These are phyloP conservation scores for Sclerotiophoma versabilis DNA, from an alignment of 2,329 filamentous ascomycete genomes.

Conservation along the genomic window DNA sequence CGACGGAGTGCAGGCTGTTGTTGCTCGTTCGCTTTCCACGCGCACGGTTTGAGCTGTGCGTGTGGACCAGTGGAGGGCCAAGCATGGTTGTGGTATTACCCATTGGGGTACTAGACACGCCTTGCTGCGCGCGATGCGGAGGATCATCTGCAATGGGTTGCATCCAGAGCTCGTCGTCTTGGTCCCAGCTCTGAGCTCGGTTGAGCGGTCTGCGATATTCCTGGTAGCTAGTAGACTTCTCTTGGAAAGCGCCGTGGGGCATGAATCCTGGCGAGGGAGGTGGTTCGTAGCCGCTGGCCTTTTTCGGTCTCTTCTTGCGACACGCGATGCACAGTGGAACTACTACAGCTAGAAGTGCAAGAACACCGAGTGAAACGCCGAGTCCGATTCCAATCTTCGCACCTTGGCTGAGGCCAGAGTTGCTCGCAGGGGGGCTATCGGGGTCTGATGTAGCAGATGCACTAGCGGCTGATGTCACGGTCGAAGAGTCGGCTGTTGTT, in stretches of 20 bases:
- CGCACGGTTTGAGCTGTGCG: constrained; percentile 44
- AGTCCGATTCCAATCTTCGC: constrained; percentile 47
- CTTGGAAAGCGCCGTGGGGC: constrained; percentile 45
- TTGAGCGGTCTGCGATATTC: constrained; percentile 34
- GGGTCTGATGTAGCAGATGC: constrained; percentile 23
- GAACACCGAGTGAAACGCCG: constrained; percentile 62
- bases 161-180: constrained; percentile 35
- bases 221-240: constrained; percentile 28
- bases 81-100: constrained; percentile 32
- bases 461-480: background rate
- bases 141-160: constrained; percentile 7
- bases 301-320: constrained; percentile 34
- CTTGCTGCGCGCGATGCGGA: constrained; percentile 3
- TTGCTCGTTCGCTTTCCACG: constrained; percentile 44
- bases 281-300: constrained; percentile 34
- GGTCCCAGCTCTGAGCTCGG: constrained; percentile 39
- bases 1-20: constrained; percentile 41
- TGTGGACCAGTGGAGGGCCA: constrained; percentile 39
- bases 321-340: constrained; percentile 37
- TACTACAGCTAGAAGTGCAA: constrained; percentile 56
- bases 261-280: constrained; percentile 48
- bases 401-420: constrained; percentile 28
- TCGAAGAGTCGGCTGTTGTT: constrained; percentile 8
- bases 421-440: constrained; percentile 24
- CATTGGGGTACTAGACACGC: constrained; percentile 21